Base-by-base conservation (phyloP, 1,284 basidiomycete species). In the Ceratobasidium sp. region DNA sequence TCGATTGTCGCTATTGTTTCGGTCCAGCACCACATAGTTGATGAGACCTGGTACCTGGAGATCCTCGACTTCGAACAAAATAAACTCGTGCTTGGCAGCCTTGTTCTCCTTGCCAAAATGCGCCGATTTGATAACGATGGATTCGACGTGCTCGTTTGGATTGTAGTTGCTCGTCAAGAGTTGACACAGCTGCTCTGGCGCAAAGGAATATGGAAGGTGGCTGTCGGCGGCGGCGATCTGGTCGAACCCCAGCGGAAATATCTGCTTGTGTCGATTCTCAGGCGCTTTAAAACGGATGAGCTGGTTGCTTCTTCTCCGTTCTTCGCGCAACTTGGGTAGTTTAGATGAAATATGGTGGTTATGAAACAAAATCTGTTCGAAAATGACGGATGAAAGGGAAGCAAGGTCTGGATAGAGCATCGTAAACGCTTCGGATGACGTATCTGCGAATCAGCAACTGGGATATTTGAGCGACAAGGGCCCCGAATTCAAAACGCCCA, bases 51-150 rank as follows among this genome's bases (percentile, higher is more conserved):
- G 29, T 25, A 12, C 20, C 4, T 32, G 3, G 3, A 15, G 3
- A 6, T 54, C 52, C 22, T 49, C 43, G 17, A 62, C 58, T 8
- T 45, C 25, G 35, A 65, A 3, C 6, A 65, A 5, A 25, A 65
- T 65, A 52, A 65, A 65, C 38, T 65, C 62, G 38, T 65, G 62
- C 12, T 40, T 6, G 1, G 60, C 31, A 10, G 20, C 32, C 3
- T 13, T 22, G 2, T 35, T 15, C 29, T 56, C 25, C 42, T 56
- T 56, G 54, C 54, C 10, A 22, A 40, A 56, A 13, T 1, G 31
- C 7, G 20, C 35, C 22, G 54, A 40, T 22, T 40, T 38, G 34
- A 56, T 35, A 15, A 38, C 17, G 2, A 40, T 56, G 2, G 10
- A 6, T 25, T 56, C 34, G 22, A 56, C 35, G 29, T 42, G 35